Evolutionary conservation across 768 basidiomycete species (phyloP).

Genomic region (Boletus vinaceobasis): DNA sequence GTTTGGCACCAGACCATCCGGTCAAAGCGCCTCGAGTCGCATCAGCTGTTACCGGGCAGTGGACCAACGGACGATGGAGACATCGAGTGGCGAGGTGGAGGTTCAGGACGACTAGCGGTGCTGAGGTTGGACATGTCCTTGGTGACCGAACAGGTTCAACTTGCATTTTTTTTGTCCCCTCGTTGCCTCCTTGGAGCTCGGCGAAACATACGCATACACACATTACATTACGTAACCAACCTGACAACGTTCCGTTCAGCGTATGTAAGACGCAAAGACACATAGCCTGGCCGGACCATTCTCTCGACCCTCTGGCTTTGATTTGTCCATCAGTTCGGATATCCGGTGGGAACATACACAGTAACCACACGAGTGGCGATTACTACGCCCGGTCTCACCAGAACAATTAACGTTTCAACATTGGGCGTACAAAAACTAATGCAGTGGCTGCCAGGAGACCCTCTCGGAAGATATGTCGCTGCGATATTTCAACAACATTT

Average conservation of each 20-base stretch:
- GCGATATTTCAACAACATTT: not conserved
- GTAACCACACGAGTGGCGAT: not conserved
- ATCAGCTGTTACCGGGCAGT: not conserved
- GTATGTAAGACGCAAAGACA: not conserved
- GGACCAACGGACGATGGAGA: not conserved
- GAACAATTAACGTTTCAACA: not conserved
- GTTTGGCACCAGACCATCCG: not conserved
- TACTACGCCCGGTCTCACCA: conserved; percentile 2
- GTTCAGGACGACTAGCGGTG: not conserved
- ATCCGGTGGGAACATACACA: conserved; percentile 5
- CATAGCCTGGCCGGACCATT: not conserved
- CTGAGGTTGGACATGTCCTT: not conserved
- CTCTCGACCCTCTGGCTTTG: not conserved
- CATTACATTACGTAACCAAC: conserved; percentile 11
- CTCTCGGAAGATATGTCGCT: conserved; percentile 2
- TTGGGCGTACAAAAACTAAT: not conserved
- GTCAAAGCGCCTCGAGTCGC: conserved; percentile 9
- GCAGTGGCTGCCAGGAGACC: not conserved
- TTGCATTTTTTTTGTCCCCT: not conserved
- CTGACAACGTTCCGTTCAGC: not conserved
- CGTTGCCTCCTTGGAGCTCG: not conserved
- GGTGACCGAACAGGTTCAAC: conserved; percentile 5
- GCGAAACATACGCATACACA: not conserved
- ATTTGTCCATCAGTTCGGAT: not conserved
- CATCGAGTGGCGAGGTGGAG: not conserved